Evolutionary conservation across 768 basidiomycete genomes (phyloP), one percentile per base, ranked within the genome.

Genomic region (Flagelloscypha sp.): DNA sequence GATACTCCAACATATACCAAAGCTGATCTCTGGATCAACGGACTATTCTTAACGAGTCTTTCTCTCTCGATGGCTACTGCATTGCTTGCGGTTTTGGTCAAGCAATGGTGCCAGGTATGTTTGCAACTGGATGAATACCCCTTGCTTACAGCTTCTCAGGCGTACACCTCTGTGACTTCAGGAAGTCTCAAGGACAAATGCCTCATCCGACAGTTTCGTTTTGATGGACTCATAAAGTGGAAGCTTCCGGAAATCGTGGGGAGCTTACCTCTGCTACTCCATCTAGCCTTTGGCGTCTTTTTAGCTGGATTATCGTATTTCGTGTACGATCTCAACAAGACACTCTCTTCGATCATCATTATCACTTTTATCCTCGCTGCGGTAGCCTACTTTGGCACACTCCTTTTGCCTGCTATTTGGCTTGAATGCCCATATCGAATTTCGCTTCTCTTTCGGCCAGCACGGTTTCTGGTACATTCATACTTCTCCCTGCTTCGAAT

Each of bases 151-250:
- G n/a, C n/a, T n/a, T n/a, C 29, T 8, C 33, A 40, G 5, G 24
- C 34, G 17, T 40, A 40, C n/a, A n/a, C 28, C 5, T 19, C 38
- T 11, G 18, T 27, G 10, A 15, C 34, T n/a, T 40, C 33, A 20
- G 38, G 38, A 3, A 27, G 22, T 6, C 13, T 34, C 23, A 12
- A 20, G 12, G 12, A 36, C 3, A 21, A 34, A 7, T 20, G 22
- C 13, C 33, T 27, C 25, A 20, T 27, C n/a, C 44, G 47, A 18
- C 47, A 50, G 20, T 35, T 46, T 17, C 45, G 48, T 24, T 43
- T 40, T 19, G 25, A 44, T 18, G 48, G 44, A 18, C 35, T 50
- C 27, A 30, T 36, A 20, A 29, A 27, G 18, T 50, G 48, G 48
- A 41, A 35, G 24, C 30, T 44, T 19, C 35, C 42, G 18, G 33